Evolutionary conservation across 805 yeast species (phyloP).

Genomic region (Tanozyma kutaoensis): DNA sequence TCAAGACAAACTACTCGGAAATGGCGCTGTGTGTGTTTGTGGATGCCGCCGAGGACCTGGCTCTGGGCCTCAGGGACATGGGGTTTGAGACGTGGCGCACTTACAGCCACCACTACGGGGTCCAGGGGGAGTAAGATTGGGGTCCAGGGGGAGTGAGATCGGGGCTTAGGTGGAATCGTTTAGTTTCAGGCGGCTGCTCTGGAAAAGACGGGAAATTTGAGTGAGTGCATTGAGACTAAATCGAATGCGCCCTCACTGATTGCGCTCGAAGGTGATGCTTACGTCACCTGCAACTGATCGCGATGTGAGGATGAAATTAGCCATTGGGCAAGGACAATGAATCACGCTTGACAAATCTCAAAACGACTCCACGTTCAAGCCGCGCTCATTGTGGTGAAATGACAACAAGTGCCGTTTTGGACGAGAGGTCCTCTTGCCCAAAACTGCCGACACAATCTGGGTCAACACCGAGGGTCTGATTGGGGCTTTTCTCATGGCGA

Average conservation of each 20-base stretch:
- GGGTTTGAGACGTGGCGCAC: slow-evolving; percentile 27
- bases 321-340: no score
- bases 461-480: no score
- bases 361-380: no score
- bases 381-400: no score
- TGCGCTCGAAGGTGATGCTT: not conserved
- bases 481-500: no score
- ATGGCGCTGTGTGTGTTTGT: slow-evolving; percentile 23
- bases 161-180: not conserved
- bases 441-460: no score
- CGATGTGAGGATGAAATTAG: not conserved
- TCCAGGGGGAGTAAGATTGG: no score
- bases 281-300: not conserved
- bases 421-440: no score
- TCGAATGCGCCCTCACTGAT: not conserved
- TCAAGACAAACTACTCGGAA: slow-evolving; percentile 12
- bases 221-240: not conserved
- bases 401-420: no score
- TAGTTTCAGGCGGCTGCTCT: not conserved
- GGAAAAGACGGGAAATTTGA: not conserved
- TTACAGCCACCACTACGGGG: slow-evolving; percentile 24
- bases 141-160: slow-evolving; percentile 4
- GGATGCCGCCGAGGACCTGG: slow-evolving; percentile 20
- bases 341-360: no score
- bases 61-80: slow-evolving; percentile 24